Conservation (phyloP, 1,284 basidiomycete genomes). For the Xerocomus minutiporus region DNA sequence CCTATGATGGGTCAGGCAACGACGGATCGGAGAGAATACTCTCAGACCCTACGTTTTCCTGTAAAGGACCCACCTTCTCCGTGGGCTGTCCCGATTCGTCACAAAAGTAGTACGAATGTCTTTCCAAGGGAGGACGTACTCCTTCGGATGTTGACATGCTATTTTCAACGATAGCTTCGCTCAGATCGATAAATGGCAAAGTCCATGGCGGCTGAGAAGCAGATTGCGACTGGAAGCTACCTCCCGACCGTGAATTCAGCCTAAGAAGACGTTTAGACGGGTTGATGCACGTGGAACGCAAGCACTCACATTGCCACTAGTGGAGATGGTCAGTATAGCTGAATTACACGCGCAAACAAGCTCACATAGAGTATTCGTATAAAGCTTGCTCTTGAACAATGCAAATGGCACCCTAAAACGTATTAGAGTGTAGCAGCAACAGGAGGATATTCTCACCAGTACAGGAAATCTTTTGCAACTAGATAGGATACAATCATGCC, state of each 20-base stretch:
- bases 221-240: slow-evolving; percentile 3
- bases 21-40: not conserved
- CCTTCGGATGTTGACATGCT: slow-evolving; percentile 31
- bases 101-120: not conserved
- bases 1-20: not conserved
- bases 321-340: not conserved
- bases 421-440: not conserved
- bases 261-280: not conserved
- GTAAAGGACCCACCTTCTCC: slow-evolving; percentile 1
- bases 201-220: slow-evolving; percentile 7
- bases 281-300: not conserved
- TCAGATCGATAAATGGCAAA: slow-evolving; percentile 9
- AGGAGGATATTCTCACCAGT: slow-evolving; percentile 9
- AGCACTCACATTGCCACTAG: slow-evolving; percentile 18
- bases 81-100: slow-evolving; percentile 9
- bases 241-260: slow-evolving; percentile 14
- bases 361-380: slow-evolving; percentile 19
- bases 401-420: slow-evolving; percentile 19
- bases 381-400: slow-evolving; percentile 40
- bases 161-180: not conserved
- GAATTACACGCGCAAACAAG: not conserved
- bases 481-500: slow-evolving; percentile 18
- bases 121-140: slow-evolving; percentile 3
- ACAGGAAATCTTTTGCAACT: slow-evolving; percentile 12
- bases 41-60: not conserved